Evolutionary conservation across 768 basidiomycete species (phyloP), one percentile per base, ranked within the genome.

Genomic region (Kwoniella bestiolae): DNA sequence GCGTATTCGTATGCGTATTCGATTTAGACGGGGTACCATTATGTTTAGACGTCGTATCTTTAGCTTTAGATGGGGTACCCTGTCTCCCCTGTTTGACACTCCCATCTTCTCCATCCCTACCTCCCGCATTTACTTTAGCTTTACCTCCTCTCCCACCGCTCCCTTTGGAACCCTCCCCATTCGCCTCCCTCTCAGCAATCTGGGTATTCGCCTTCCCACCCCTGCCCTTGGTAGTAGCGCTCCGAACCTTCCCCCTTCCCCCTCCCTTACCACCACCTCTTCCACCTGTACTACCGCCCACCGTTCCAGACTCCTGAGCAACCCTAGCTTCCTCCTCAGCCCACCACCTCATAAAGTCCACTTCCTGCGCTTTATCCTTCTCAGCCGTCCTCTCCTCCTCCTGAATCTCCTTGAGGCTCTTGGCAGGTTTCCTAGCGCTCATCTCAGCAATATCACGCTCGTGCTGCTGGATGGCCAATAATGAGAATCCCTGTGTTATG

Each of bases 311-410:
- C n/a, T 57, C 38, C 9, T 26, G 26, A 21, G 58, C 70, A 3
- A 80, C 28, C 29, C 79, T 68, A 35, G 77, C 77, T 66, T 81
- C 72, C 79, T 95, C 94, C 6, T 85, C 87, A 1, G 86, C 83
- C 92, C 93, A 96, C 94, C 94, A 96, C 71, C 83, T 85, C 79
- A 94, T 79, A 77, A 96, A 97, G 65, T 91, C 90, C 3, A 83
- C 87, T 80, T 94, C 92, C 53, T 84, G 85, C 26, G 45, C 70
- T 56, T 62, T 70, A 35, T 67, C 71, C 35, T 72, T 60, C 49
- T 78, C 73, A 3, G 69, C 74, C 29, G 69, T 66, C 85, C 86
- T 28, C 84, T 84, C 45, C 85, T 96, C 92, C 64, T 88, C 87
- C 79, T 95, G 93, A 46, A 96, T 97, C 67, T 95, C 88, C 16